Evolutionary conservation across 805 yeast species (phyloP), one percentile per base, ranked within the genome.

Genomic region (Spathaspora gorwiae): DNA sequence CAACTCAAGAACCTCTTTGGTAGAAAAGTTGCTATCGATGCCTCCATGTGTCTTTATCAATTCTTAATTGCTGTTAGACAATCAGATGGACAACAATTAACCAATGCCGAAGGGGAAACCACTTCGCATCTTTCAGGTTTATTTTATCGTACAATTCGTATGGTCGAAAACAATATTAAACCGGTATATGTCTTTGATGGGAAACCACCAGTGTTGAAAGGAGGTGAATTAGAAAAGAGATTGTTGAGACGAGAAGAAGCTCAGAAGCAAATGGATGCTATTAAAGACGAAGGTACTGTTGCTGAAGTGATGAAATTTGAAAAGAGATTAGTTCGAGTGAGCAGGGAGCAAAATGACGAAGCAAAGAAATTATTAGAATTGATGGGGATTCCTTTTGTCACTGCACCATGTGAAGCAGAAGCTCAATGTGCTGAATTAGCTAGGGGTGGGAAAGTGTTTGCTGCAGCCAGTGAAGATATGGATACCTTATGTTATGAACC

Each of bases 391-490:
- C 99, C 99, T 1, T 87, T 72, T 55, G 85, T 94, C 5, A 82
- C 81, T 44, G 98, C 99, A 0, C 99, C 99, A 1, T 84, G 97
- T 61, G 99, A 94, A 65, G 99, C 99, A 1, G 99, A 94, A 63
- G 96, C 99, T 0, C 98, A 94, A 58, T 94, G 99, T 72, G 98
- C 99, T 0, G 94, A 82, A 51, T 68, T 94, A 40, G 97, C 97
- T 3, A 79, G 81, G 47, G 79, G 81, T 10, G 97, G 96, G 1
- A 90, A 89, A 59, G 98, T 92, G 0, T 94, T 83, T 61, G 99
- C 96, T 7, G 96, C 98, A 2, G 99, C 97, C 1, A 86, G 96
- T 6, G 99, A 94, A 63, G 99, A 94, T 79, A 94, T 94, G 99
- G 99, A 94, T 66, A 94, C 99, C 1, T 64, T 94, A 45, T 94